These are phyloP conservation scores for Raphanus raphanistrum DNA, from an alignment of 345 rosid genomes.

Conservation along the genomic window DNA sequence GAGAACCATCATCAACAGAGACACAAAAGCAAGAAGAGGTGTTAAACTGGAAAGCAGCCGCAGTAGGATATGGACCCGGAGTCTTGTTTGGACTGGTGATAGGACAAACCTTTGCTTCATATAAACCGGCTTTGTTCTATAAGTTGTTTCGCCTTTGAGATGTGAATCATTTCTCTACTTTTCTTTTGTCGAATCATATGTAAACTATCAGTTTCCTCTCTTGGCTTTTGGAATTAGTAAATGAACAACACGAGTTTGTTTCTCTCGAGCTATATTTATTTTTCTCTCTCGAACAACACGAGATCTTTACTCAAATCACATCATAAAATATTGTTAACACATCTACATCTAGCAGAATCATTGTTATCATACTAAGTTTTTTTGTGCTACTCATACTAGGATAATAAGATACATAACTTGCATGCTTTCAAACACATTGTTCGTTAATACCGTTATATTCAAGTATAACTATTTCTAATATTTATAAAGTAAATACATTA, in stretches of 20 bases:
- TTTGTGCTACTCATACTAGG: too few species aligned
- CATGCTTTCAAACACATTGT: too few species aligned
- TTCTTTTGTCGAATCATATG: not conserved
- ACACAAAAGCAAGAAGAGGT: not conserved
- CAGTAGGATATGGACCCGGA: not conserved
- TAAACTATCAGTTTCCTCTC: not conserved
- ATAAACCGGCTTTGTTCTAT: not conserved
- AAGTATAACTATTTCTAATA: too few species aligned
- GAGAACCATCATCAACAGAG: not conserved
- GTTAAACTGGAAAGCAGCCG: not conserved
- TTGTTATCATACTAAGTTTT: not conserved
- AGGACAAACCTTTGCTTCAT: not conserved
- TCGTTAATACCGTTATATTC: too few species aligned
- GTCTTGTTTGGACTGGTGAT: constrained; percentile 4
- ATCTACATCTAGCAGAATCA: not conserved
- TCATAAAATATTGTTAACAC: not conserved
- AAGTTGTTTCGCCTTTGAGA: not conserved
- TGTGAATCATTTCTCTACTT: not conserved
- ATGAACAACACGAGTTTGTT: not conserved
- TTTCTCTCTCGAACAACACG: not conserved
- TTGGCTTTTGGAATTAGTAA: not conserved
- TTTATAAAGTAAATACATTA: too few species aligned
- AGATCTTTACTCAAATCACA: not conserved
- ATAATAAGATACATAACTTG: too few species aligned
- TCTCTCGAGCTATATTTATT: too few species aligned